Evolutionary conservation across 306 rosid species (phyloP).

Genomic region (Sophora flavescens): DNA sequence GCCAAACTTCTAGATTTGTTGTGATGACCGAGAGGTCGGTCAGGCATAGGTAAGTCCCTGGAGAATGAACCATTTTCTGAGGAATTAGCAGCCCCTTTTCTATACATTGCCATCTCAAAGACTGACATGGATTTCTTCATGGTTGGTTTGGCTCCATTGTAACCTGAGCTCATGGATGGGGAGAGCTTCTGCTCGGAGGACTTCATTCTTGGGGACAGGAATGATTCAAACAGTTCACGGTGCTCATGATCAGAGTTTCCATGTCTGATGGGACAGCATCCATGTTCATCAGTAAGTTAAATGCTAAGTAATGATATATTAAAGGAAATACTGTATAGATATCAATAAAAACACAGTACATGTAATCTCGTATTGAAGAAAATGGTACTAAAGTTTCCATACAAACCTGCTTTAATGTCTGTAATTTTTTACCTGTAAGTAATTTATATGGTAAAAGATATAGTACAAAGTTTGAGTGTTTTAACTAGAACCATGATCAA

Average conservation of each 20-base stretch:
- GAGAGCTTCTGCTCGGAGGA: conserved; percentile 53
- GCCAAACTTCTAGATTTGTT: conserved; percentile 67
- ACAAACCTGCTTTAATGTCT: neutral
- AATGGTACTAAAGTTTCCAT: neutral
- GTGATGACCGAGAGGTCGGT: conserved; percentile 38
- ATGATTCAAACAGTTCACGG: conserved; percentile 57
- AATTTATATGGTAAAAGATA: neutral
- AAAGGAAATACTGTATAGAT: no score
- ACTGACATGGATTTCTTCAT: conserved; percentile 44
- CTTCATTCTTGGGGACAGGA: conserved; percentile 54
- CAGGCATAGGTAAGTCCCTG: conserved; percentile 35
- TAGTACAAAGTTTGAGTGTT: neutral
- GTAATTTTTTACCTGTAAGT: neutral
- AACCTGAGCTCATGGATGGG: conserved; percentile 63
- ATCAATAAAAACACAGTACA: neutral
- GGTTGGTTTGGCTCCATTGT: conserved; percentile 59
- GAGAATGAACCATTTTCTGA: conserved; percentile 48
- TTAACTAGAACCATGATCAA: neutral
- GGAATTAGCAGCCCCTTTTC: conserved; percentile 47
- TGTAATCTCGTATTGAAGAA: neutral
- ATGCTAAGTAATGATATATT: conserved; percentile 8
- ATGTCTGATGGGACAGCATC: conserved; percentile 53
- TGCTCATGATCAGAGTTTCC: conserved; percentile 34
- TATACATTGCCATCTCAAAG: conserved; percentile 51
- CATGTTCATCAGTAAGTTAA: conserved; percentile 31